phyloP scores from a whole-genome alignment of 805 yeast species.

The Yarrowia hollandica region DNA sequence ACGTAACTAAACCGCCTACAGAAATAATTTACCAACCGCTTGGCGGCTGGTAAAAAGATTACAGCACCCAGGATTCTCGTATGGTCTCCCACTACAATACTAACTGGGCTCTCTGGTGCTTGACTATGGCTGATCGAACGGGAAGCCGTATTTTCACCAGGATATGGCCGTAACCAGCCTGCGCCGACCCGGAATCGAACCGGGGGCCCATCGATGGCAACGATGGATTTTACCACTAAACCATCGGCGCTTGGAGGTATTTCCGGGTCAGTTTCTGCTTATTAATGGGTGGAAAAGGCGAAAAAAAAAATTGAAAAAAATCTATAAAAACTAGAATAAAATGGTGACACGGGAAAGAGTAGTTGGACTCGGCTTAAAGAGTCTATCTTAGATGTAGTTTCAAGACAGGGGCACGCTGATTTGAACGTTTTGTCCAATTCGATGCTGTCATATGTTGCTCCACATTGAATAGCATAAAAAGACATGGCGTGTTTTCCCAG shows the following conservation, averaged over 20 bases:
- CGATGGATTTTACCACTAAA: slow-evolving; percentile 18
- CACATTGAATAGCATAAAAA: no score
- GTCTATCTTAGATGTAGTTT: no score
- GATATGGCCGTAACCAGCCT: slow-evolving; percentile 19
- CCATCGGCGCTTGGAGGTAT: slow-evolving; percentile 21
- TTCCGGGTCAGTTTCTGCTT: not conserved
- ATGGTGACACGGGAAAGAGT: no score
- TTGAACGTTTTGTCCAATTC: no score
- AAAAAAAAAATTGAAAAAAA: not conserved
- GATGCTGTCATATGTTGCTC: no score
- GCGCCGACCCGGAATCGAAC: slow-evolving; percentile 24
- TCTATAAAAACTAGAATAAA: no score
- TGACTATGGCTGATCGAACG: slow-evolving; percentile 26
- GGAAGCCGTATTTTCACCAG: slow-evolving; percentile 28
- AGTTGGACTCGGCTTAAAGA: no score
- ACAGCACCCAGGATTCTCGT: slow-evolving; percentile 26
- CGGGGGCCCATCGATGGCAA: slow-evolving; percentile 24
- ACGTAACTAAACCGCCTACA: no score
- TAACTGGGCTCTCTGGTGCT: slow-evolving; percentile 26
- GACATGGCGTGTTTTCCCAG: no score
- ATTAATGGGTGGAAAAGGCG: no score
- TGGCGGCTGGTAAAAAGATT: not conserved
- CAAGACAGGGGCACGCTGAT: no score
- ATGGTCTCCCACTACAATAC: slow-evolving; percentile 27
- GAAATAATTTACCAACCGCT: no score